These are phyloP conservation scores for Malus hybrid DNA, from an alignment of 331 rosid species.

Conservation along the genomic window DNA sequence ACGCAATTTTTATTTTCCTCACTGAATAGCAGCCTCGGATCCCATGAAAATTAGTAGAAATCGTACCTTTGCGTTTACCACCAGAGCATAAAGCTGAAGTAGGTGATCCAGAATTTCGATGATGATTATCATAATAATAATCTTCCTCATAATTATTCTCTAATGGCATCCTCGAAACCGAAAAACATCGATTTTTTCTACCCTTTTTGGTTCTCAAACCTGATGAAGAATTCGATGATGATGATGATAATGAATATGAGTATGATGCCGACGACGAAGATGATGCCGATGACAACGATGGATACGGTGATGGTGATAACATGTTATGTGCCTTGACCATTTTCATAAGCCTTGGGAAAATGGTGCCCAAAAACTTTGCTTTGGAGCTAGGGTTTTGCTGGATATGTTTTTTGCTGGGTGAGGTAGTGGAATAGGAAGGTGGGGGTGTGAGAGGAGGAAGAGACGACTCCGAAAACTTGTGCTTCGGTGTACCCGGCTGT, in stretches of 20 bases:
- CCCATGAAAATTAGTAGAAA: not conserved
- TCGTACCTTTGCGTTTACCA: not conserved
- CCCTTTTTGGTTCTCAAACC: not conserved
- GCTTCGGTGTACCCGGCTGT: slow-evolving; percentile 80
- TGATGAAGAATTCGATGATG: slow-evolving; percentile 14
- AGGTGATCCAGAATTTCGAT: slow-evolving; percentile 1
- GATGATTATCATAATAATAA: not conserved
- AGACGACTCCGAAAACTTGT: slow-evolving; percentile 36
- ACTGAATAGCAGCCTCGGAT: slow-evolving; percentile 25
- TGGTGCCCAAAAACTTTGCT: slow-evolving; percentile 2
- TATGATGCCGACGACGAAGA: slow-evolving; percentile 16
- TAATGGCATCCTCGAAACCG: not conserved
- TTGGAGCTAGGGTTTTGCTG: slow-evolving; percentile 19
- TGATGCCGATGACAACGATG: slow-evolving; percentile 14
- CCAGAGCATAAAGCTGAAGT: slow-evolving; percentile 25
- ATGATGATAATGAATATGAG: slow-evolving; percentile 6
- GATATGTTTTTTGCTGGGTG: slow-evolving; percentile 4
- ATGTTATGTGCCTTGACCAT: not conserved
- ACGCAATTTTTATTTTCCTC: slow-evolving; percentile 22
- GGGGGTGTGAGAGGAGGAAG: slow-evolving; percentile 79
- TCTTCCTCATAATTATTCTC: not conserved
- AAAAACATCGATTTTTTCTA: not conserved
- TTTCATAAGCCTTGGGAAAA: slow-evolving; percentile 31
- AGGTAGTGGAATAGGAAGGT: slow-evolving; percentile 44
- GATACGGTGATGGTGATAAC: slow-evolving; percentile 23